phyloP scores from a whole-genome alignment of 495 filamentous ascomycete genomes.

The Penicillium diatomitis region DNA sequence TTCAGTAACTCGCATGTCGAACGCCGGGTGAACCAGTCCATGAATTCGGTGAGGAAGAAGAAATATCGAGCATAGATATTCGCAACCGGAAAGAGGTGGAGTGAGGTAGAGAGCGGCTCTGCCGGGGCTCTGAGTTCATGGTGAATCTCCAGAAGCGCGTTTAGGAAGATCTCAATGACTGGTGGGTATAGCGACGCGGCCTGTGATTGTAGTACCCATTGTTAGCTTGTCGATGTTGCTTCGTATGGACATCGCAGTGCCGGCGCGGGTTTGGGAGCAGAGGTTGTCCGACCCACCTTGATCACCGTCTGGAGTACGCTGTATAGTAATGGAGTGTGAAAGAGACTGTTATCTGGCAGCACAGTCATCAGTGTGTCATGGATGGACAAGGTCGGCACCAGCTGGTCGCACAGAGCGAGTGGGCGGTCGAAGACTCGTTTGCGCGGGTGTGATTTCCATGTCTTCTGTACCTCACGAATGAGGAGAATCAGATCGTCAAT shows the following conservation, averaged over 20 bases:
- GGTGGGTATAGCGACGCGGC: conserved; percentile 37
- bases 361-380: conserved; percentile 27
- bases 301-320: conserved; percentile 38
- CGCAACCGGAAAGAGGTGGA: conserved; percentile 23
- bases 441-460: conserved; percentile 24
- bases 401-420: conserved; percentile 25
- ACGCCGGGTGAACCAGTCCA: conserved; percentile 38
- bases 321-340: conserved; percentile 34
- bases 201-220: conserved; percentile 13
- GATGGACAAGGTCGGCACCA: conserved; percentile 28
- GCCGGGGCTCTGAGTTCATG: conserved; percentile 21
- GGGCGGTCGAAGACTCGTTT: conserved; percentile 22
- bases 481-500: conserved; percentile 24
- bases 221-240: background rate
- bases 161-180: conserved; percentile 35
- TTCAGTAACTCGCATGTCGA: conserved; percentile 34
- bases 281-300: conserved; percentile 23
- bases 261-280: background rate
- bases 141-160: conserved; percentile 34
- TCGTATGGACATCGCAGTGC: background rate
- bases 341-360: conserved; percentile 29
- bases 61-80: conserved; percentile 38
- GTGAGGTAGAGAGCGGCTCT: conserved; percentile 9
- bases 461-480: conserved; percentile 21
- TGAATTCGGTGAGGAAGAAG: conserved; percentile 38